Evolutionary conservation across 2,329 filamentous ascomycete species (phyloP), one percentile per base, ranked within the genome.

Genomic region (Colletotrichum paranaense): DNA sequence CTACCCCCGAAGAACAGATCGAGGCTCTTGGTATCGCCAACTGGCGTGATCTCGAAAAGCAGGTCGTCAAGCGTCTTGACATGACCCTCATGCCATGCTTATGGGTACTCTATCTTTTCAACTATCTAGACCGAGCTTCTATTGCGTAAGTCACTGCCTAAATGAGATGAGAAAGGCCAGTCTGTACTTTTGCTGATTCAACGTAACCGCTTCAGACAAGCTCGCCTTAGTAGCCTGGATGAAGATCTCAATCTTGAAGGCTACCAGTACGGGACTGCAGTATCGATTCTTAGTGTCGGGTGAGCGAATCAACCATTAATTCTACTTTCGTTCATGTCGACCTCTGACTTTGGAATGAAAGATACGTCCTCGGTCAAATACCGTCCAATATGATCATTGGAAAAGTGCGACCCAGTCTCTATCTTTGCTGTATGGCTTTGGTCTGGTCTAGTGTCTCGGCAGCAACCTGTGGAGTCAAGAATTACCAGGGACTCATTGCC

Each of bases 241-340:
- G 64, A 75, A 14, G 78, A 80, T 28, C 74, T 80, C 4, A 74
- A 69, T 1, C 77, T 80, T 4, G 55, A 74, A 1, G 76, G 77
- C 1, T 76, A 74, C 8, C 72, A 79, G 26, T 80, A 77, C 52
- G 78, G 76, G 14, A 74, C 76, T 9, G 78, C 78, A 1, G 76
- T 80, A 0, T 74, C 68, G 16, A 79, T 79, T 22, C 60, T 80
- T 8, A 79, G 75, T 32, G 74, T 78, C 1, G 78, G 78, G 70
- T 75, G n/a, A 14, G 57, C 22, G 4, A 12, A n/a, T 3, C 1
- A 2, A 2, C 3, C 16, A 2, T 0, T 1, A 35, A 11, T 2
- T 35, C 32, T 35, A 1, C 5, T 0, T 38, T 8, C 9, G 11
- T 38, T 32, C n/a, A 58, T 16, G 1, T 7, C 1, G 1, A 7